Evolutionary conservation across 2,329 filamentous ascomycete genomes (phyloP).

Genomic region (Aspergillaceae sp.): DNA sequence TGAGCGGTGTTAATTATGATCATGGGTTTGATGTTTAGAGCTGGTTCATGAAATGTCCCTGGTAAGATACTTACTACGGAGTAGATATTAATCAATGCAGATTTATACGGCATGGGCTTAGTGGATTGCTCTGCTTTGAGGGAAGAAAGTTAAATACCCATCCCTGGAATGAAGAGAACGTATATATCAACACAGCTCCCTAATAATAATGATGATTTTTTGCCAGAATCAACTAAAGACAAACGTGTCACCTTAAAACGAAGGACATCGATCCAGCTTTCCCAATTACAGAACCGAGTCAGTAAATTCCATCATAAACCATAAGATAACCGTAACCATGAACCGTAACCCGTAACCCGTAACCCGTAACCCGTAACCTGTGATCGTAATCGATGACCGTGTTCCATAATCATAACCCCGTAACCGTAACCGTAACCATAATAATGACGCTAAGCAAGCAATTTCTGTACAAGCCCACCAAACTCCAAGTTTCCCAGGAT

Average conservation of each 20-base stretch:
- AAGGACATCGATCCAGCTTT: neutral
- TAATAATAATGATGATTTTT: no score
- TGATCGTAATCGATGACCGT: neutral
- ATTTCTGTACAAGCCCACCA: neutral
- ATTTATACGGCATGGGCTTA: no score
- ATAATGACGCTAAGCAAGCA: neutral
- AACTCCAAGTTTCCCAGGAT: neutral
- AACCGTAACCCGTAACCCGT: neutral
- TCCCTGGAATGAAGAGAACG: no score
- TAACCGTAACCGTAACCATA: slow-evolving; percentile 1
- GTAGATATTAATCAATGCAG: no score
- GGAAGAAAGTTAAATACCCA: no score
- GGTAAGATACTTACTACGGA: no score
- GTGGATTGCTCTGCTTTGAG: no score
- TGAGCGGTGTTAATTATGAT: slow-evolving; percentile 66
- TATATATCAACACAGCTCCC: no score
- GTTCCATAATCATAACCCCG: neutral
- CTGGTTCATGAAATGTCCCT: no score
- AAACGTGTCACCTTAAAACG: neutral
- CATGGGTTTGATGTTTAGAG: neutral
- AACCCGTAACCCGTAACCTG: neutral
- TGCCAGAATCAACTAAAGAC: neutral
- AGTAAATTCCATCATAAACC: neutral
- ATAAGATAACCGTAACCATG: neutral
- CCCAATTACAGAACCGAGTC: neutral